phyloP scores from a whole-genome alignment of 768 basidiomycete genomes.

The Chiua virens region DNA sequence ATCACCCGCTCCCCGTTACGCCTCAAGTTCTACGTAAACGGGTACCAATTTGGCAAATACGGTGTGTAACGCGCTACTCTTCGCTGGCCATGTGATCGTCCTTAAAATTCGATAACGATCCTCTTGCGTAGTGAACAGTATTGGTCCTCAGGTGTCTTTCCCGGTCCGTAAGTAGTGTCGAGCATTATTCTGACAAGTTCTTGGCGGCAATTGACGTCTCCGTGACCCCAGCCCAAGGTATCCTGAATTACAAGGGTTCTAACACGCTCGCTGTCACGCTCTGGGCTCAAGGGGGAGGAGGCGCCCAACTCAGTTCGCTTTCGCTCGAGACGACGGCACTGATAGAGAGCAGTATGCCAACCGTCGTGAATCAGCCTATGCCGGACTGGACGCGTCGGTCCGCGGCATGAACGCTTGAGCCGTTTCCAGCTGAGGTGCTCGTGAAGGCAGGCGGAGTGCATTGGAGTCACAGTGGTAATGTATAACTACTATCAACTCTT shows the following conservation, averaged over 20 bases:
- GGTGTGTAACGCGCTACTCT: no score
- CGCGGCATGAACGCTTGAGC: constrained; percentile 14
- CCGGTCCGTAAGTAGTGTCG: constrained; percentile 26
- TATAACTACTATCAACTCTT: no score
- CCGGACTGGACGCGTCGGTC: constrained; percentile 19
- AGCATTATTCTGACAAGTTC: background rate
- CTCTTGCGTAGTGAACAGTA: no score
- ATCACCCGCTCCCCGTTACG: background rate
- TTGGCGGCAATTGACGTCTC: no score
- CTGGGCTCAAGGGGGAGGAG: constrained; percentile 42
- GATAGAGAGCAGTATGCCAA: constrained; percentile 24
- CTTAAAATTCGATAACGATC: no score
- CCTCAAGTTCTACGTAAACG: constrained; percentile 25
- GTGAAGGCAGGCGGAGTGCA: no score
- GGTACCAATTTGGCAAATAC: constrained; percentile 30
- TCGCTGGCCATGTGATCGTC: constrained; percentile 1
- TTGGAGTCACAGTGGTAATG: no score
- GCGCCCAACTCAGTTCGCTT: constrained; percentile 42
- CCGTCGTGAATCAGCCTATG: constrained; percentile 27
- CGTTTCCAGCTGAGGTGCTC: background rate
- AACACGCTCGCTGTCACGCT: constrained; percentile 51
- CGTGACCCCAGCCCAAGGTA: no score
- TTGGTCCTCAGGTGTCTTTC: constrained; percentile 26
- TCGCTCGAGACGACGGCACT: constrained; percentile 36
- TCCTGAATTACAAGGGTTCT: constrained; percentile 47